Evolutionary conservation across 306 rosid species (phyloP), one percentile per base, ranked within the genome.

Genomic region (Clitoria ternatea): DNA sequence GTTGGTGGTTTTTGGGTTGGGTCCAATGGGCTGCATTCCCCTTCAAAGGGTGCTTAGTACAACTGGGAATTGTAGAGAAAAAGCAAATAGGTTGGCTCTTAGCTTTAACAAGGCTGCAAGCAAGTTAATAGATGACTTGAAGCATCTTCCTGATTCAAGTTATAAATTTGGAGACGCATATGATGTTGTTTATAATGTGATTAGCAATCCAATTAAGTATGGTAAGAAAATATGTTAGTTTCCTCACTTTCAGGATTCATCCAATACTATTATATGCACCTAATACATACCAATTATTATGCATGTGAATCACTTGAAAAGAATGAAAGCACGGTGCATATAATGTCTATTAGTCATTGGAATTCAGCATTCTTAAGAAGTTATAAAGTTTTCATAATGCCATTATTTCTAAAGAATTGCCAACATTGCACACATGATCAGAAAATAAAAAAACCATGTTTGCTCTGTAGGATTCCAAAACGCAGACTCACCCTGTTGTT

Each of bases 21-120:
- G 97, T 2, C 98, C 98, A 54, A 88, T 90, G 98, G 98, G 98
- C 5, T 92, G 96, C 80, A 90, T 90, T 77, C 98, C 97, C 12
- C 93, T 92, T 17, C 97, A 90, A 45, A 89, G 99, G 78, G 96
- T 94, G 32, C 85, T 94, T 4, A 91, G 80, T 72, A 45, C 88
- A 10, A 67, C 91, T 9, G 92, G 96, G 40, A 74, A 40, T 32
- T 94, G 99, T 62, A 74, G 83, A 77, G 90, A 79, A 1, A 83
- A 40, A 57, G 48, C 91, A 69, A 94, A 94, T 81, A 86, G 87
- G 18, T 77, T 94, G 45, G 97, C 99, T 70, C 60, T 87, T 54
- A 64, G 75, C 81, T 94, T 94, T 82, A 94, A 94, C 65, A 82
- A 89, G 66, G 96, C 84, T 35, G 9, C 77, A 22, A 83, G 67